phyloP scores from a whole-genome alignment of 805 yeast species.

The Kodamaea leandrae region DNA sequence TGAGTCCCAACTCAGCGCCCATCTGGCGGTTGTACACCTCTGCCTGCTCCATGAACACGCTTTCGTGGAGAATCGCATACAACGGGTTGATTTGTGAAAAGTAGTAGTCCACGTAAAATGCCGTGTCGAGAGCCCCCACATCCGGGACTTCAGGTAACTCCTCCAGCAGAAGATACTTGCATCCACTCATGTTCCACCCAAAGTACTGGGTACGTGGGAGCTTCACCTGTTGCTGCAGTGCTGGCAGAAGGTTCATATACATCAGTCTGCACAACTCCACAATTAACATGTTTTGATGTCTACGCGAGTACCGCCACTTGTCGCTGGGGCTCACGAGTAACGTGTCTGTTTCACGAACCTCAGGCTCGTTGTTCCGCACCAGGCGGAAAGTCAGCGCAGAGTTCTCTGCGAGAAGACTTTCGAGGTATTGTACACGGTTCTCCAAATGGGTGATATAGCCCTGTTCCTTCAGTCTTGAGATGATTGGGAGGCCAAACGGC shows the following conservation, averaged over 20 bases:
- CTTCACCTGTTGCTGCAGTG: conserved; percentile 31
- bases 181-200: conserved; percentile 68
- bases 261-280: conserved; percentile 36
- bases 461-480: conserved; percentile 13
- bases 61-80: conserved; percentile 51
- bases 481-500: conserved; percentile 20
- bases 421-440: conserved; percentile 40
- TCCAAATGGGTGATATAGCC: conserved; percentile 36
- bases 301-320: conserved; percentile 48
- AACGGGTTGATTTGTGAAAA: conserved; percentile 52
- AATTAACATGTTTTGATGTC: conserved; percentile 45
- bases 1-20: conserved; percentile 7
- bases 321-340: conserved; percentile 28
- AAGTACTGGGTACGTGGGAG: conserved; percentile 59
- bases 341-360: conserved; percentile 15
- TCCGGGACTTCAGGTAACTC: conserved; percentile 34
- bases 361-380: conserved; percentile 19
- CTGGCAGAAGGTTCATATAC: conserved; percentile 31
- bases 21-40: conserved; percentile 18
- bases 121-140: conserved; percentile 13
- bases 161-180: conserved; percentile 42
- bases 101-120: conserved; percentile 36
- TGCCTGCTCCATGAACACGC: conserved; percentile 51
- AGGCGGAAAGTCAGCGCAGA: conserved; percentile 13
- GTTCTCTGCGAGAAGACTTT: conserved; percentile 24